A percentile compares a stretch with the other conserved stretches of the same genome.
phyloP scores from a whole-genome alignment of 305 asterid species.

The Euphrasia arctica region DNA sequence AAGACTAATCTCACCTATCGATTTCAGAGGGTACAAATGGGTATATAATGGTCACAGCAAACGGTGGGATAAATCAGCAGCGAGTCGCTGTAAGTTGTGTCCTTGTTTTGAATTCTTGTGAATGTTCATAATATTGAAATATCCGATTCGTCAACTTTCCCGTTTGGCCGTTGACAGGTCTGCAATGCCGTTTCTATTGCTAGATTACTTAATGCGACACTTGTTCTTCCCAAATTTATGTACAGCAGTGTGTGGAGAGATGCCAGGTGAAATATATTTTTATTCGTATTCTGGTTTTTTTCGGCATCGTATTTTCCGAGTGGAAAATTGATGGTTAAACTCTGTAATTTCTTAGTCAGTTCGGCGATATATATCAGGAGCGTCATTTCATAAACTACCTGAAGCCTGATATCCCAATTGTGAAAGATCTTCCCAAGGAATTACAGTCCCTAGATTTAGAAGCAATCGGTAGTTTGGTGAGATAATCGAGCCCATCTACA shows the following conservation, averaged over 20 bases:
- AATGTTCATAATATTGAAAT: constrained; percentile 1
- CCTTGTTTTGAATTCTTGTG: constrained; percentile 25
- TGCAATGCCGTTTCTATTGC: constrained; percentile 99
- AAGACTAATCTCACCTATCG: constrained; percentile 24
- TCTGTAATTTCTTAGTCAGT: constrained; percentile 84
- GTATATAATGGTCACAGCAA: constrained; percentile 85
- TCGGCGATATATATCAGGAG: constrained; percentile 96
- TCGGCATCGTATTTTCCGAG: constrained; percentile 18
- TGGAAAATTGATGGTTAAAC: constrained; percentile 42
- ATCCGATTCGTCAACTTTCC: constrained; percentile 11
- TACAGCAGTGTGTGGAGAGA: constrained; percentile 97
- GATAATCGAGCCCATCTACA: constrained; percentile 31
- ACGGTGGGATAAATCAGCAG: constrained; percentile 99
- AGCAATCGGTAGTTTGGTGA: constrained; percentile 93
- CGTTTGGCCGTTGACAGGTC: constrained; percentile 48
- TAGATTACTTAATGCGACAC: constrained; percentile 94
- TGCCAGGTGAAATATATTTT: constrained; percentile 49
- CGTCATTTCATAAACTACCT: constrained; percentile 84
- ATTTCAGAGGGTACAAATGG: constrained; percentile 74
- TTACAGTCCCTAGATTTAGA: constrained; percentile 85
- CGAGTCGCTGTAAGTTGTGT: constrained; percentile 91
- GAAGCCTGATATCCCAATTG: constrained; percentile 78
- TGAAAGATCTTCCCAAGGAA: constrained; percentile 80
- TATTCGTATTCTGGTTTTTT: constrained; percentile 11
- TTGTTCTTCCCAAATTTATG: constrained; percentile 88